Conservation (phyloP, 116 monocot species). For the Zostera marina region DNA sequence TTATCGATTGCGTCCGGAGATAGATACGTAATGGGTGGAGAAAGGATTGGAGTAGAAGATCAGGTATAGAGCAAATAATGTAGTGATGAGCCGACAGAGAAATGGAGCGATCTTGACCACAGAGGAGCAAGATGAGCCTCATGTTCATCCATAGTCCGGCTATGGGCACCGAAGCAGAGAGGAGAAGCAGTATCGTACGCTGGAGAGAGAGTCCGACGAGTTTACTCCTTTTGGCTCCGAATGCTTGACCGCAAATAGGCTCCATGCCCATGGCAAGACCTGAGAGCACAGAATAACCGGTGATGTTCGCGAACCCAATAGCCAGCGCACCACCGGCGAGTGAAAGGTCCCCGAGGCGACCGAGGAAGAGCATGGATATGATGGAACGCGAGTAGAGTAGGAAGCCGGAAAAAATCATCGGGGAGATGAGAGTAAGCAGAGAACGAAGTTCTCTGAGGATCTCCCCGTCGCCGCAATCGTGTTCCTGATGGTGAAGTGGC, state of each 20-base stretch:
- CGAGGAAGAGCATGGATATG: slow-evolving; percentile 17
- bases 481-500: no score
- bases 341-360: slow-evolving; percentile 9
- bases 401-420: slow-evolving; percentile 9
- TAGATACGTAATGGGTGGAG: slow-evolving; percentile 28
- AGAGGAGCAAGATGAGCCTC: slow-evolving; percentile 17
- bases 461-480: no score
- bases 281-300: slow-evolving; percentile 31
- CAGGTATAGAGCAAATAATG: slow-evolving; percentile 20
- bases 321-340: slow-evolving; percentile 35
- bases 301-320: slow-evolving; percentile 45
- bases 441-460: slow-evolving; percentile 3
- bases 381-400: slow-evolving; percentile 16
- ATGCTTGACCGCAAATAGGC: slow-evolving; percentile 35
- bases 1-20: slow-evolving; percentile 29
- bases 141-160: slow-evolving; percentile 19
- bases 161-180: slow-evolving; percentile 11
- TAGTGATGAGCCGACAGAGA: slow-evolving; percentile 14
- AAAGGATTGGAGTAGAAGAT: slow-evolving; percentile 25
- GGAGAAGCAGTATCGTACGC: slow-evolving; percentile 22
- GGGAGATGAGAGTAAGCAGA: slow-evolving; percentile 2
- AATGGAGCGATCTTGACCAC: slow-evolving; percentile 22
- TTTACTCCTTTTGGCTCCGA: slow-evolving; percentile 14
- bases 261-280: slow-evolving; percentile 38
- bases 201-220: slow-evolving; percentile 20